phyloP scores from a whole-genome alignment of 176 grass and related monocot species.

The Phoenix roebelenii region DNA sequence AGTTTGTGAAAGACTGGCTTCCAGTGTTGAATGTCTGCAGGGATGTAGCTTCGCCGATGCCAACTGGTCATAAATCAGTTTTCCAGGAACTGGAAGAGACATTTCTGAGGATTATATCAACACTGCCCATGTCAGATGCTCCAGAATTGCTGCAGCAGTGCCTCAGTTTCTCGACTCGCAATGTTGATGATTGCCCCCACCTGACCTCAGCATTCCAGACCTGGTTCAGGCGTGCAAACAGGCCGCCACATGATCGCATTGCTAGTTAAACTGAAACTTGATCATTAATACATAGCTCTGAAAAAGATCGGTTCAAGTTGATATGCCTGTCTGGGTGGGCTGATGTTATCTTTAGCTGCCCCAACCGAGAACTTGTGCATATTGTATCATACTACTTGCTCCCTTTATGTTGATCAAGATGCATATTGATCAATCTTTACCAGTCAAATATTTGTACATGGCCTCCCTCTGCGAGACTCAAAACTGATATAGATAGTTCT shows the following conservation, averaged over 20 bases:
- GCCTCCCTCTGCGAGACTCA: no score
- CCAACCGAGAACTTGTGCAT: no score
- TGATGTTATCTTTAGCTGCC: no score
- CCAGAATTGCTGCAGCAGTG: constrained; percentile 72
- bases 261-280: no score
- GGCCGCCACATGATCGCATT: constrained; percentile 23
- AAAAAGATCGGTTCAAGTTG: no score
- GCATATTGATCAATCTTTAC: no score
- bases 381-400: no score
- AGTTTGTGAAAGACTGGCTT: constrained; percentile 69
- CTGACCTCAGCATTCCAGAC: constrained; percentile 33
- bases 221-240: constrained; percentile 41
- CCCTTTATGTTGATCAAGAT: no score
- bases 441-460: no score
- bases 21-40: constrained; percentile 74
- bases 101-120: constrained; percentile 86
- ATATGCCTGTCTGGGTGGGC: no score
- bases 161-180: constrained; percentile 69
- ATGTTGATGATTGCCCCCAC: constrained; percentile 38
- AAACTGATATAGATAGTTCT: no score
- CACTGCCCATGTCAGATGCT: constrained; percentile 44
- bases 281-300: no score
- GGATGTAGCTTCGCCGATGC: constrained; percentile 47
- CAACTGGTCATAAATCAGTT: constrained; percentile 41
- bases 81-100: constrained; percentile 70